Evolutionary conservation across 441 rosid genomes (phyloP).

Genomic region (Brassica hybrid): DNA sequence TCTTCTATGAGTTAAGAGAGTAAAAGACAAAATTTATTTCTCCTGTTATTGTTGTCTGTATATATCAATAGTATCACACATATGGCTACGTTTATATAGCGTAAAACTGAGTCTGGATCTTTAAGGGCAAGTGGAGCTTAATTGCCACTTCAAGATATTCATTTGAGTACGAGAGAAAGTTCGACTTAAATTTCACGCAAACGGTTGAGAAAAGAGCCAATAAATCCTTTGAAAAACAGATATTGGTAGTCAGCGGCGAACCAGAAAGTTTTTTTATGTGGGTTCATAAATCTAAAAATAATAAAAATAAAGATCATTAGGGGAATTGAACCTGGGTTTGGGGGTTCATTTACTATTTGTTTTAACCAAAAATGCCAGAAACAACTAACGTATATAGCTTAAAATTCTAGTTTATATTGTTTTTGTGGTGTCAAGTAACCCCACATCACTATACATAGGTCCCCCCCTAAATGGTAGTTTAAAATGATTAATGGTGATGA

Average conservation of each 20-base stretch:
- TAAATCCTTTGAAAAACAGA: background rate
- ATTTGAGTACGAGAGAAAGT: slow-evolving; percentile 3
- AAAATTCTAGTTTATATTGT: too few species aligned
- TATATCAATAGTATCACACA: background rate
- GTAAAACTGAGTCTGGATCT: background rate
- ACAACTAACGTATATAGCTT: too few species aligned
- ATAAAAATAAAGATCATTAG: too few species aligned
- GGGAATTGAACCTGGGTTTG: too few species aligned
- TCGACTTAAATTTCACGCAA: slow-evolving; percentile 4
- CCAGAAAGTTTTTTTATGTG: too few species aligned
- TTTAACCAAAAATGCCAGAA: too few species aligned
- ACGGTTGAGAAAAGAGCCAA: slow-evolving; percentile 1
- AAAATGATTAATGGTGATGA: too few species aligned
- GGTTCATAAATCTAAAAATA: too few species aligned
- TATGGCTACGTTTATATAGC: slow-evolving; percentile 12
- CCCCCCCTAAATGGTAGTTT: too few species aligned
- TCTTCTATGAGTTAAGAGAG: slow-evolving; percentile 19
- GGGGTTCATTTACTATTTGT: too few species aligned
- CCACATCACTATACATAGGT: too few species aligned
- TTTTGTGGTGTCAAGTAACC: too few species aligned
- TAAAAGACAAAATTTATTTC: background rate
- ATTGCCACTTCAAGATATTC: slow-evolving; percentile 6
- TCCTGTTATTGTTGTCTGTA: background rate
- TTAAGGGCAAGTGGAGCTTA: slow-evolving; percentile 10
- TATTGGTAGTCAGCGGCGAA: background rate